Percentiles rank a stretch among this genome's conserved stretches.
phyloP scores from a whole-genome alignment of 257 asterid genomes.

The Anisodus tanguticus region DNA sequence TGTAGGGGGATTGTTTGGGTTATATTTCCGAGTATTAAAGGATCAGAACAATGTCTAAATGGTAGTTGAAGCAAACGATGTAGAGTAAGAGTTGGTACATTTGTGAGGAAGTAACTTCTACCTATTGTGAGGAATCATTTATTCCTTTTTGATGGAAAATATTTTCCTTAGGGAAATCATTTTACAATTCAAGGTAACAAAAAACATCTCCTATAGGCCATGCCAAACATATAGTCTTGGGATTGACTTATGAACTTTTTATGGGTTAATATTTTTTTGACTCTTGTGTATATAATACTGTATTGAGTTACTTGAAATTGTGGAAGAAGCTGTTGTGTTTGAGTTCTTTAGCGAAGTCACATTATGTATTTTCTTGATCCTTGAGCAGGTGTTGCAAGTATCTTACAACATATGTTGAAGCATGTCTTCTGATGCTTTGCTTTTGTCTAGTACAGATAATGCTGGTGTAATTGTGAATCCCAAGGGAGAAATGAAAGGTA shows the following conservation, averaged over 20 bases:
- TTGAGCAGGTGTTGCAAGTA: background rate
- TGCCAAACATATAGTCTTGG: background rate
- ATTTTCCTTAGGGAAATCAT: background rate
- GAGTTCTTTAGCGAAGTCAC: background rate
- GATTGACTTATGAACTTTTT: background rate
- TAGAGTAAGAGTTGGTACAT: background rate
- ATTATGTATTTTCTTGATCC: background rate
- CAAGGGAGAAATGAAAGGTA: conserved; percentile 72
- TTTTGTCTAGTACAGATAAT: conserved; percentile 44
- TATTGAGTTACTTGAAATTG: background rate
- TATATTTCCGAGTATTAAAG: background rate
- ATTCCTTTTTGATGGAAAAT: background rate
- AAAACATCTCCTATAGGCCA: background rate
- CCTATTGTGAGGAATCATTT: background rate
- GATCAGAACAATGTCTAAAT: background rate
- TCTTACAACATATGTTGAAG: background rate
- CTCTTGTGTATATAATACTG: background rate
- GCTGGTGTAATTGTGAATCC: conserved; percentile 69
- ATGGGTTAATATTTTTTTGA: background rate
- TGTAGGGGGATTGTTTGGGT: background rate
- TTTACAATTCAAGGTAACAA: background rate
- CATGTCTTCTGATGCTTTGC: background rate
- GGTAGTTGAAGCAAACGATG: background rate
- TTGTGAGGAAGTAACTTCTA: background rate
- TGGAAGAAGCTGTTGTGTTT: background rate